phyloP scores from a whole-genome alignment of 2,329 filamentous ascomycete genomes.

The Chaetothyriales sp. region DNA sequence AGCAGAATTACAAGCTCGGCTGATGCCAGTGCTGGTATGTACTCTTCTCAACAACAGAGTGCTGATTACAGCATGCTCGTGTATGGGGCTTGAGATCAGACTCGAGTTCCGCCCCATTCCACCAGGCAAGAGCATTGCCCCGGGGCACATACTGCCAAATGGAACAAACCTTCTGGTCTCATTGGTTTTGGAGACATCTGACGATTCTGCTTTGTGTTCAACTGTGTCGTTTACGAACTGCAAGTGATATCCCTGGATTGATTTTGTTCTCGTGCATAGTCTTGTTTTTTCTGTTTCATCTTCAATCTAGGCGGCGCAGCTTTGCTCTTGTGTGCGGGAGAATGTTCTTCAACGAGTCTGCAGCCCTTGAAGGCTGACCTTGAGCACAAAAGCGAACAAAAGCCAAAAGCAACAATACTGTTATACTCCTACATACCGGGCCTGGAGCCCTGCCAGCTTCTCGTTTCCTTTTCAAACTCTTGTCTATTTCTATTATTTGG shows the following conservation, averaged over 20 bases:
- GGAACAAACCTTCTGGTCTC: neutral
- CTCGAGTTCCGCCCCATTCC: no score
- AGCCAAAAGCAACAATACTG: neutral
- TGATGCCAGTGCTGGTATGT: neutral
- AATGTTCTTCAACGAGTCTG: neutral
- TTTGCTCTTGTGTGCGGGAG: neutral
- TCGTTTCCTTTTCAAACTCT: neutral
- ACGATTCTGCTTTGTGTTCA: neutral
- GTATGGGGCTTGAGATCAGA: neutral
- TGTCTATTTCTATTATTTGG: neutral
- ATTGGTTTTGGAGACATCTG: neutral
- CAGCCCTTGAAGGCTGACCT: neutral
- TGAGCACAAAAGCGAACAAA: neutral
- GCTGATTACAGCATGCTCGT: slow-evolving; percentile 6
- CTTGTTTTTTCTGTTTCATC: neutral
- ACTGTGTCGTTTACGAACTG: neutral
- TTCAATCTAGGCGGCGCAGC: neutral
- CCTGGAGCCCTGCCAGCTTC: neutral
- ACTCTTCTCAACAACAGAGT: slow-evolving; percentile 8
- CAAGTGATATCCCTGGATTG: neutral
- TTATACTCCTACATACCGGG: neutral
- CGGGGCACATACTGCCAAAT: neutral
- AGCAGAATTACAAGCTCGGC: no score
- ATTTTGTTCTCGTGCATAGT: neutral
- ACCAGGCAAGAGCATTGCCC: no score